phyloP scores from a whole-genome alignment of 768 basidiomycete species.

The Tulasnella calospora region DNA sequence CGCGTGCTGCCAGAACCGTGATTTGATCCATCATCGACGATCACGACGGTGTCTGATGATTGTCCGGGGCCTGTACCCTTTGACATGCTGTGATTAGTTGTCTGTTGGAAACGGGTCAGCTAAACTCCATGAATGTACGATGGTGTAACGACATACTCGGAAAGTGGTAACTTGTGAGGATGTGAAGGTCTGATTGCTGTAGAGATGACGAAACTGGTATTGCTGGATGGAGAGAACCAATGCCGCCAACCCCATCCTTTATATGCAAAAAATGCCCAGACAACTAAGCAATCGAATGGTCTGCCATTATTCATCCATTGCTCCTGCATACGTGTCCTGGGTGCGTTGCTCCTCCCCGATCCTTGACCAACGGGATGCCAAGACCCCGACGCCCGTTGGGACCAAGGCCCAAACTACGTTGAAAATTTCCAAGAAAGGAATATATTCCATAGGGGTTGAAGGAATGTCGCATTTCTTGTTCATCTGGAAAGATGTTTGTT shows the following conservation, averaged over 20 bases:
- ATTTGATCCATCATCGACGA: not conserved
- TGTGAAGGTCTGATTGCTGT: not conserved
- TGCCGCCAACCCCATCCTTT: not conserved
- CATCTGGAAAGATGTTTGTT: not conserved
- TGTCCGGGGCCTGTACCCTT: not conserved
- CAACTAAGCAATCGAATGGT: not conserved
- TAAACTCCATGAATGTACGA: not conserved
- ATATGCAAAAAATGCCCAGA: not conserved
- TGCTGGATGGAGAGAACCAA: not conserved
- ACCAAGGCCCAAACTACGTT: not conserved
- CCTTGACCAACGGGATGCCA: not conserved
- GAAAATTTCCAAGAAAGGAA: not conserved
- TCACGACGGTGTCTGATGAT: not conserved
- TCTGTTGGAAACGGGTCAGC: not conserved
- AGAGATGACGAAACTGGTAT: not conserved
- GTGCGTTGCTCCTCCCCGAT: not conserved
- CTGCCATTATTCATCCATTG: not conserved
- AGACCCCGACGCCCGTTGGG: not conserved
- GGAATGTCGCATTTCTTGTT: not conserved
- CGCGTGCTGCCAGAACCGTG: not conserved
- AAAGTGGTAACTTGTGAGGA: not conserved
- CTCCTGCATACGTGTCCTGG: not conserved
- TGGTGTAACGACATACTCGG: not conserved
- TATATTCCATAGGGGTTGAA: not conserved
- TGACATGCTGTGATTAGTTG: not conserved